Percentiles rank a stretch among this genome's conserved stretches.
Conservation (phyloP, 1,284 basidiomycete species). For the Sanghuangporus weigelae region DNA sequence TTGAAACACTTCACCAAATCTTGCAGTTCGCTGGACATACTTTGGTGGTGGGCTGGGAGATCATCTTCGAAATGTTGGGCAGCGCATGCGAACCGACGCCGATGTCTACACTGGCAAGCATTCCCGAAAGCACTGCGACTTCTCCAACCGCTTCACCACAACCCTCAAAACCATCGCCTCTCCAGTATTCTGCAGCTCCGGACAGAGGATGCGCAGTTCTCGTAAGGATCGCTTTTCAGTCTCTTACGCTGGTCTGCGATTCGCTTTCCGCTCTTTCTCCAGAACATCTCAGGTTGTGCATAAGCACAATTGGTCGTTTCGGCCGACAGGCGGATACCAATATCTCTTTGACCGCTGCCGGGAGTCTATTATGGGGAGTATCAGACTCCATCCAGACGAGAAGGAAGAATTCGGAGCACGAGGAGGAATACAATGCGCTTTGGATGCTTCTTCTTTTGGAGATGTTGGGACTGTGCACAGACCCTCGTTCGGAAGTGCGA, state of each 20-base stretch:
- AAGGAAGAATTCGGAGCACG: constrained; percentile 57
- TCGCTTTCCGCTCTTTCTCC: constrained; percentile 79
- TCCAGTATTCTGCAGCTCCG: constrained; percentile 41
- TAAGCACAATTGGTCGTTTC: constrained; percentile 86
- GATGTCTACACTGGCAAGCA: constrained; percentile 34
- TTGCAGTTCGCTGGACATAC: constrained; percentile 90
- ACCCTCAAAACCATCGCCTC: constrained; percentile 40
- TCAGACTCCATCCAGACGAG: constrained; percentile 87
- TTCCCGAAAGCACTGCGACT: constrained; percentile 37
- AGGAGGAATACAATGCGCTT: constrained; percentile 69
- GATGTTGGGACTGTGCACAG: constrained; percentile 78
- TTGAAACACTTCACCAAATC: constrained; percentile 86
- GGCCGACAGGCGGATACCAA: constrained; percentile 92
- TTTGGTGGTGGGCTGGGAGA: constrained; percentile 87
- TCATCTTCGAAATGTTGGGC: constrained; percentile 85
- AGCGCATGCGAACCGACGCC: constrained; percentile 65
- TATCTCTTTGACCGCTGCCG: constrained; percentile 89
- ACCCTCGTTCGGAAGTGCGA: constrained; percentile 81
- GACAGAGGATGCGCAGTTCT: constrained; percentile 64
- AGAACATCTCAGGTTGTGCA: constrained; percentile 81
- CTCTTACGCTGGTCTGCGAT: constrained; percentile 91
- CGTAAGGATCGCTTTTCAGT: constrained; percentile 90
- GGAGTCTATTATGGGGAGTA: constrained; percentile 87
- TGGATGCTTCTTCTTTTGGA: constrained; percentile 92
- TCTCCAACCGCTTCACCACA: constrained; percentile 34